Evolutionary conservation across 768 basidiomycete genomes (phyloP), one percentile per base, ranked within the genome.

Genomic region (Termitomyces sp.): DNA sequence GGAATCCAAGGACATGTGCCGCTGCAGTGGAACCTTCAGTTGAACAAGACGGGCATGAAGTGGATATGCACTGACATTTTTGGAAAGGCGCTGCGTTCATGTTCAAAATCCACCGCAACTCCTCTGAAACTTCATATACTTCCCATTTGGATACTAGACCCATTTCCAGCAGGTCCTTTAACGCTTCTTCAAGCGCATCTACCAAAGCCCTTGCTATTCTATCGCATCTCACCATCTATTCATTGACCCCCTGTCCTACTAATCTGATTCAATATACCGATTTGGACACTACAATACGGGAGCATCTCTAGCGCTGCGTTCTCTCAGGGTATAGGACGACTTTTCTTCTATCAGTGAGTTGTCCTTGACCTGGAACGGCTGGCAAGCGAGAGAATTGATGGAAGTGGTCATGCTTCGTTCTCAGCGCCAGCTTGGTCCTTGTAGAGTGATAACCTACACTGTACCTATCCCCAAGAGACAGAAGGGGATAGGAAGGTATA

Each of bases 191-290:
- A 20, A 66, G 5, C 4, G 43, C 36, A 5, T 38, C 57, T 9
- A 38, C 56, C 28, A 63, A 40, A 5, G 38, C 54, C 54, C 47
- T 60, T n/a, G 61, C 65, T 33, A 43, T 57, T 1, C 9, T 28
- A 62, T 63, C 13, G 62, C 65, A 50, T 66, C 65, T 54, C n/a
- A 58, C 47, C 26, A 63, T 62, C 65, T 62, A 63, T 8, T 62
- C 53, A 12, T 62, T 54, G 10, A 32, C 5, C 32, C 30, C 4
- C 5, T 6, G 32, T 32, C 32, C 32, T 6, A 32, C 32, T 32
- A 32, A 63, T 46, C 16, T 56, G 35, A 5, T 54, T 50, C 4
- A 58, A 63, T 41, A 66, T 60, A 4, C 64, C 61, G 9, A 66
- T 63, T 47, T 63, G 63, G 32, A 66, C 64, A 23, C 61, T 62